Base-by-base conservation (phyloP, 768 basidiomycete genomes). In the Mycena metata region DNA sequence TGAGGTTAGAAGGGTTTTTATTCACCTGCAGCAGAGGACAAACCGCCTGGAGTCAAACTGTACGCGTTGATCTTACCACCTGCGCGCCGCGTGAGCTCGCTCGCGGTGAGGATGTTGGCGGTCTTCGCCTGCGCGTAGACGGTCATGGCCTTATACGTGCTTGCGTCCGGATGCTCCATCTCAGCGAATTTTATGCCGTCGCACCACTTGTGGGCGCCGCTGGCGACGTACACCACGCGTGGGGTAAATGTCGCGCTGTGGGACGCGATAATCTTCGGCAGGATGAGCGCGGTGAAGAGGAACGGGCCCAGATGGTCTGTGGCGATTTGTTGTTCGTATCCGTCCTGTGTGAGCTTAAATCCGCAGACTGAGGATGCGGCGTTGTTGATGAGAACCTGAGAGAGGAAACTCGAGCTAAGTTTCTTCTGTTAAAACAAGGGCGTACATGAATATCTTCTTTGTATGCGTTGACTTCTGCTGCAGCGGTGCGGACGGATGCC, bases 311-410 rank as follows among this genome's bases (percentile, higher is more conserved):
- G 21, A 30, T 71, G 70, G 47, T 12, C 66, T 2, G 63, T 68
- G 17, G 56, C 66, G 10, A 67, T 45, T 42, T 71, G 66, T 3
- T 46, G 60, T 24, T 71, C 70, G 26, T 65, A 65, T 11, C 54
- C 66, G 15, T 68, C 66, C 15, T 17, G 2, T 1, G 66, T 68
- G 35, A 68, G 57, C 19, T n/a, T 46, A 63, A 60, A 71, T 3
- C 11, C 16, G 36, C 63, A 52, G 30, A 66, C 9, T 5, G 56
- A 12, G 3, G 70, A 52, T 5, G 63, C 66, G 17, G 70, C 66
- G 41, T 71, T 71, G 55, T 71, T 59, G 45, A 71, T 68, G 13
- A 71, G 66, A 3, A 71, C 54, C 70, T 71, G 50, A 30, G 35
- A 39, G 19, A n/a, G 36, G 42, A 8, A 12, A n/a, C 0, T 21